Base-by-base conservation (phyloP, 176 grass and related monocot species). In the Oryza meridionalis region DNA sequence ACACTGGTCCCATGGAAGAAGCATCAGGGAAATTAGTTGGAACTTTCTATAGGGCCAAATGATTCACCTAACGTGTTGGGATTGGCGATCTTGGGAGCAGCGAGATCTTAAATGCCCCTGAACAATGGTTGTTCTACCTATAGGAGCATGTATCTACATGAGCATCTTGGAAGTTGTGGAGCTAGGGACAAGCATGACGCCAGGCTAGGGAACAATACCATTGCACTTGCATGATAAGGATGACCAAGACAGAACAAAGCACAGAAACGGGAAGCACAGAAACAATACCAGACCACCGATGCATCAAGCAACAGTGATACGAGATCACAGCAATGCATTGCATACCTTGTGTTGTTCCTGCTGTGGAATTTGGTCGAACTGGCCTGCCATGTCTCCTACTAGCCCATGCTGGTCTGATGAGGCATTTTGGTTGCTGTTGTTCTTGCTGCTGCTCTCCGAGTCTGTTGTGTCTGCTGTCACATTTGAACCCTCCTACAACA, bases 391-490 rank as follows among this genome's bases (percentile, higher is more conserved):
- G 61, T 73, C 82, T 21, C 21, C 50, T 7, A 74, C 31, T 53
- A 49, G 19, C 37, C 53, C 80, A 21, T 71, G 84, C 69, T 86
- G 88, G 17, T 88, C 82, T 14, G 86, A 63, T 35, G 92, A 86
- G 32, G 49, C 79, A 69, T 64, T 85, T 43, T 65, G 51, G 74
- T 88, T 69, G 76, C 72, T 87, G 27, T 53, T 80, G 84, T 87
- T 87, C 84, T 90, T 90, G 81, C 75, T 94, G 76, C 82, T 86
- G 88, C 88, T 90, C 43, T 66, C 88, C 2, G 88, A 86, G 73
- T 90, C 83, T 7, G 67, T 91, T 77, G 89, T 89, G 44, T 80
- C 77, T 64, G 77, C 73, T 17, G 84, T 73, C 65, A 90, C 65
- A 64, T 91, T 88, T 82, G 86, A 84, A 51, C 82, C 70, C 81